A percentile compares a stretch with the other conserved stretches of the same genome.
Evolutionary conservation across 352 stramenopile genomes (phyloP).

Genomic region (Phytophthora nicotianae): DNA sequence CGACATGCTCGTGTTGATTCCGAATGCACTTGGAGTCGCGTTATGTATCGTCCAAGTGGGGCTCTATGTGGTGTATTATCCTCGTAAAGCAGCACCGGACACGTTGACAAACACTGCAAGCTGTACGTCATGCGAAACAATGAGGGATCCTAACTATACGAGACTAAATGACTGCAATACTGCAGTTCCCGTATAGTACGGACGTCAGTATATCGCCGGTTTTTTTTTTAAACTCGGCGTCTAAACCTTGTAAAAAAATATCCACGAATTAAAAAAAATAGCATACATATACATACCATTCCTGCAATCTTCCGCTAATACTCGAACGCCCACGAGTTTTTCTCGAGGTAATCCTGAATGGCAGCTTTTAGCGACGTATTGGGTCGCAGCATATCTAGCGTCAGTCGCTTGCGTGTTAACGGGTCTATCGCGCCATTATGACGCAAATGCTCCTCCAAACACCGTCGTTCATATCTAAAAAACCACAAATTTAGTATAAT

Average conservation of each 20-base stretch:
- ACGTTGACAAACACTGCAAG: no score
- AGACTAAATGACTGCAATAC: background rate
- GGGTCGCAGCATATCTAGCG: slow-evolving; percentile 71
- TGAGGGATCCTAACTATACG: background rate
- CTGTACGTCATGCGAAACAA: background rate
- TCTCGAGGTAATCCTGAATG: slow-evolving; percentile 78
- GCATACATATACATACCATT: background rate
- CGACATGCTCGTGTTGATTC: slow-evolving; percentile 35
- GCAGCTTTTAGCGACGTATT: slow-evolving; percentile 70
- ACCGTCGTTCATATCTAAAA: slow-evolving; percentile 62
- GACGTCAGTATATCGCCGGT: no score
- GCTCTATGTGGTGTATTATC: slow-evolving; percentile 25
- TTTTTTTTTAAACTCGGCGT: no score
- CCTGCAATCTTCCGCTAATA: slow-evolving; percentile 29
- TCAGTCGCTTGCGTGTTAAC: slow-evolving; percentile 68
- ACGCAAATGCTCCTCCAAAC: slow-evolving; percentile 70
- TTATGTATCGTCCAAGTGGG: slow-evolving; percentile 24
- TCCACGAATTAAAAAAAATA: no score
- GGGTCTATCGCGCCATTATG: slow-evolving; percentile 74
- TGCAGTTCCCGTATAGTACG: background rate
- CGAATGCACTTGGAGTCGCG: slow-evolving; percentile 22
- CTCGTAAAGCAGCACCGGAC: background rate
- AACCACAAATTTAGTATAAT: slow-evolving; percentile 1
- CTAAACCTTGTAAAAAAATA: background rate
- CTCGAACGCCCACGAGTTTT: slow-evolving; percentile 81